Evolutionary conservation across 202 grass and related monocot genomes (phyloP).

Genomic region (Zizania palustris): DNA sequence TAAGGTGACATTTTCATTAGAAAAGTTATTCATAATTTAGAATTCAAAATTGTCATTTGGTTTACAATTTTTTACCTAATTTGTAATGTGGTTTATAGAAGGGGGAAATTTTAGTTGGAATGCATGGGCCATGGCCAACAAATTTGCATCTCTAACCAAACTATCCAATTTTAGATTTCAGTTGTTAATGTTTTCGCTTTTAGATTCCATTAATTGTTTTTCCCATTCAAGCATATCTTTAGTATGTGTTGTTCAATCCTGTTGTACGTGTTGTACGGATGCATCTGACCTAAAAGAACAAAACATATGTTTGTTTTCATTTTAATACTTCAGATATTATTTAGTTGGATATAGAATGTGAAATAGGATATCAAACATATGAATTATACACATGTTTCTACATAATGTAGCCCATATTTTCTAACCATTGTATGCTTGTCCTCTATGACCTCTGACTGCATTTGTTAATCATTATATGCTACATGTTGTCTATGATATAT

Average conservation of each 20-base stretch:
- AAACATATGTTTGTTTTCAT: not conserved
- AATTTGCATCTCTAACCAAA: too few species aligned
- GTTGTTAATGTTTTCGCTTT: too few species aligned
- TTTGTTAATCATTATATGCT: not conserved
- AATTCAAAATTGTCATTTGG: too few species aligned
- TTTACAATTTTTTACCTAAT: too few species aligned
- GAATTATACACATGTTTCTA: constrained; percentile 8
- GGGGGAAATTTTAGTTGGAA: too few species aligned
- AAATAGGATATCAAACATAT: not conserved
- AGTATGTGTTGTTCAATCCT: not conserved
- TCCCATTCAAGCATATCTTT: too few species aligned
- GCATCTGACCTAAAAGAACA: not conserved
- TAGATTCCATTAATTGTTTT: too few species aligned
- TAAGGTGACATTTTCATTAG: too few species aligned
- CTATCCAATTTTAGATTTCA: too few species aligned
- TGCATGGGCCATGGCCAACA: too few species aligned
- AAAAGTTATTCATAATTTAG: too few species aligned
- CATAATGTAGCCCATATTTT: not conserved
- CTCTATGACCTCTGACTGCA: not conserved
- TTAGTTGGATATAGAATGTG: not conserved
- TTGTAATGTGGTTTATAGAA: too few species aligned
- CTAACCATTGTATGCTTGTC: not conserved
- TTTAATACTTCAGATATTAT: not conserved
- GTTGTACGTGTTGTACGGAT: not conserved
- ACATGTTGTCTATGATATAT: not conserved